These are phyloP conservation scores for Maudiozyma barnettii DNA, from an alignment of 805 yeast genomes.

Conservation along the genomic window DNA sequence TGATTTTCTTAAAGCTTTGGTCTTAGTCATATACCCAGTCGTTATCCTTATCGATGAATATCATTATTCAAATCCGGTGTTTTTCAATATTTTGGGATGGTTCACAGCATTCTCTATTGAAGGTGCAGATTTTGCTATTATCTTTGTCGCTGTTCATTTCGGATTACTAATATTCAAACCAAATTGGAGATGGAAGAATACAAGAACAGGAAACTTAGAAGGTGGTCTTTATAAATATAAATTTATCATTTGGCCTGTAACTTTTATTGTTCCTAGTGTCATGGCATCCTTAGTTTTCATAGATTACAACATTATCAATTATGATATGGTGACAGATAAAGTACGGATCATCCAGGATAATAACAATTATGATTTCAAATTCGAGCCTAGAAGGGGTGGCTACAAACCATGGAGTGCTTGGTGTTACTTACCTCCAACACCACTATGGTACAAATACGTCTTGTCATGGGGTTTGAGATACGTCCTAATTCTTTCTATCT, in stretches of 20 bases:
- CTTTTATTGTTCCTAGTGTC: slow-evolving; percentile 52
- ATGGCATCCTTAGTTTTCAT: slow-evolving; percentile 69
- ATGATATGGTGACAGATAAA: slow-evolving; percentile 7
- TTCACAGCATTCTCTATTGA: slow-evolving; percentile 72
- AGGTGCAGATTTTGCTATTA: slow-evolving; percentile 78
- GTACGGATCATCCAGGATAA: slow-evolving; percentile 21
- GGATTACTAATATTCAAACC: slow-evolving; percentile 64
- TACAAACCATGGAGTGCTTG: slow-evolving; percentile 58
- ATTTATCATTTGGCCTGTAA: slow-evolving; percentile 45
- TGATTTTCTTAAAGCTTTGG: slow-evolving; percentile 65
- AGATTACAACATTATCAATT: slow-evolving; percentile 18
- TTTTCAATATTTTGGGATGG: slow-evolving; percentile 66
- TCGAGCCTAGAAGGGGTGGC: slow-evolving; percentile 33
- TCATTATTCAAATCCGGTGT: slow-evolving; percentile 39
- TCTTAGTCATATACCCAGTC: slow-evolving; percentile 60
- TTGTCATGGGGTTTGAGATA: slow-evolving; percentile 80
- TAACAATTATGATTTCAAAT: slow-evolving; percentile 13
- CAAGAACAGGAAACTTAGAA: slow-evolving; percentile 39
- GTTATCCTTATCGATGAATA: slow-evolving; percentile 37
- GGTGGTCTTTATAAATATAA: slow-evolving; percentile 66
- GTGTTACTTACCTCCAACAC: slow-evolving; percentile 69
- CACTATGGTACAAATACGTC: slow-evolving; percentile 63
- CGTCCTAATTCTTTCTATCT: slow-evolving; percentile 50
- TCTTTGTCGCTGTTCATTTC: slow-evolving; percentile 76
- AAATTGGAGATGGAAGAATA: slow-evolving; percentile 34